Evolutionary conservation across 768 basidiomycete genomes (phyloP).

Genomic region (Lactarius tabidus): DNA sequence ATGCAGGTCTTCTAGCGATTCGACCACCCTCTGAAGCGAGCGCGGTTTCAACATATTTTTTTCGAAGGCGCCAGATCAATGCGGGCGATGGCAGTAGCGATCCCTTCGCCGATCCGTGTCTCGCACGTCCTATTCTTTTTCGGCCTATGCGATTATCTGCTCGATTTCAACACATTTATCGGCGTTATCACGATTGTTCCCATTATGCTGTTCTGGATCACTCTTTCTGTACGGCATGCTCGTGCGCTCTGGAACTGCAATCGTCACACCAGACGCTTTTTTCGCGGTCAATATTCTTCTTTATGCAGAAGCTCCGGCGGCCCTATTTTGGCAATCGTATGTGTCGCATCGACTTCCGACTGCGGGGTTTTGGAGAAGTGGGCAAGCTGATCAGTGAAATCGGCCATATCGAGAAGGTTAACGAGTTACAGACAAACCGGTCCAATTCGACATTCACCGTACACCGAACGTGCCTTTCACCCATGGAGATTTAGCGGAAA

Average conservation of each 20-base stretch:
- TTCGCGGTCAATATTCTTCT: neutral
- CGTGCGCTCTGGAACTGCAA: neutral
- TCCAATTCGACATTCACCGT: neutral
- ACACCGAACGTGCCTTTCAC: slow-evolving; percentile 7
- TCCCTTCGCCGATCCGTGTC: neutral
- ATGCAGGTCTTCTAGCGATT: neutral
- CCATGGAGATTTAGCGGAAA: neutral
- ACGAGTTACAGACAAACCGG: neutral
- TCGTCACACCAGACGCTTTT: neutral
- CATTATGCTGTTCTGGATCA: neutral
- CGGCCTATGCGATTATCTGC: neutral
- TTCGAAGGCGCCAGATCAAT: neutral
- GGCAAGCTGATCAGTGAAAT: neutral
- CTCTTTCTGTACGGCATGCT: neutral
- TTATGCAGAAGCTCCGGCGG: neutral
- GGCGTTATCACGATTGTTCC: neutral
- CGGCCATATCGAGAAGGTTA: neutral
- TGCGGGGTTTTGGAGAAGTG: neutral
- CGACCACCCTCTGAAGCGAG: neutral
- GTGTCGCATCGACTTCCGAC: neutral
- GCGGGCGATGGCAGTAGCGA: neutral
- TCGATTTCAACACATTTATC: neutral
- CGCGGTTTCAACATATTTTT: neutral
- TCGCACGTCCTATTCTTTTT: slow-evolving; percentile 8
- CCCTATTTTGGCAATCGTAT: neutral